Evolutionary conservation across 2,329 filamentous ascomycete species (phyloP).

Genomic region (Pyrenochaeta sp.): DNA sequence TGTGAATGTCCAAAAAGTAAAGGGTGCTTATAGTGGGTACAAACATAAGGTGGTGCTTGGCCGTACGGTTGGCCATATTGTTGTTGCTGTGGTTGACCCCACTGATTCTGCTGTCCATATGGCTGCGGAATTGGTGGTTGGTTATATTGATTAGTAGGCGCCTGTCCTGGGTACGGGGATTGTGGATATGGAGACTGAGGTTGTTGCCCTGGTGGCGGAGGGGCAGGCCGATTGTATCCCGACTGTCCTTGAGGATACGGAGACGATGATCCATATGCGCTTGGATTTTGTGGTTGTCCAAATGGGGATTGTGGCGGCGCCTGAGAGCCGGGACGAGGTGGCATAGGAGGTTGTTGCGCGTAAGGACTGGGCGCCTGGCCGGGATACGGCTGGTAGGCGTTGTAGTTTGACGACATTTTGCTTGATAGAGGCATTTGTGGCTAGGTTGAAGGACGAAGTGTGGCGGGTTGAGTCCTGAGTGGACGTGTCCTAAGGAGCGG

Average conservation of each 20-base stretch:
- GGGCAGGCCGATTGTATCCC: conserved; percentile 45
- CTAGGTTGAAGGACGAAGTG: conserved; percentile 20
- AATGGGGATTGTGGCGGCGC: conserved; percentile 54
- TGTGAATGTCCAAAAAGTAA: background rate
- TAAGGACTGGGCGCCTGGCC: conserved; percentile 40
- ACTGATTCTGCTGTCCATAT: conserved; percentile 39
- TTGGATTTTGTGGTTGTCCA: conserved; percentile 47
- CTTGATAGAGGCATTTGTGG: conserved; percentile 39
- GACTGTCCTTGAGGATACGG: conserved; percentile 49
- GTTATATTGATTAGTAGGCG: conserved; percentile 27
- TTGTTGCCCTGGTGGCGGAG: conserved; percentile 40
- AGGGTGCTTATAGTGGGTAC: conserved; percentile 15
- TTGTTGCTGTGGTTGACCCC: conserved; percentile 31
- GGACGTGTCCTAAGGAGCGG: conserved; percentile 15
- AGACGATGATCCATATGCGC: conserved; percentile 48
- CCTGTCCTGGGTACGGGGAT: conserved; percentile 29
- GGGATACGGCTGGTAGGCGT: conserved; percentile 40
- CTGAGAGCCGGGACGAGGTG: conserved; percentile 46
- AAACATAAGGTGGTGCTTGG: conserved; percentile 38
- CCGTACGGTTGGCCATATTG: conserved; percentile 36
- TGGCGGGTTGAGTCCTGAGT: conserved; percentile 13
- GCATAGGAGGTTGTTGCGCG: conserved; percentile 41
- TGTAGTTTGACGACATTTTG: conserved; percentile 42
- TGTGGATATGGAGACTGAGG: conserved; percentile 39
- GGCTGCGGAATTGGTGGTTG: conserved; percentile 42